phyloP scores from a whole-genome alignment of 2,329 filamentous ascomycete species.

The Neopestalotiopsis sp. region DNA sequence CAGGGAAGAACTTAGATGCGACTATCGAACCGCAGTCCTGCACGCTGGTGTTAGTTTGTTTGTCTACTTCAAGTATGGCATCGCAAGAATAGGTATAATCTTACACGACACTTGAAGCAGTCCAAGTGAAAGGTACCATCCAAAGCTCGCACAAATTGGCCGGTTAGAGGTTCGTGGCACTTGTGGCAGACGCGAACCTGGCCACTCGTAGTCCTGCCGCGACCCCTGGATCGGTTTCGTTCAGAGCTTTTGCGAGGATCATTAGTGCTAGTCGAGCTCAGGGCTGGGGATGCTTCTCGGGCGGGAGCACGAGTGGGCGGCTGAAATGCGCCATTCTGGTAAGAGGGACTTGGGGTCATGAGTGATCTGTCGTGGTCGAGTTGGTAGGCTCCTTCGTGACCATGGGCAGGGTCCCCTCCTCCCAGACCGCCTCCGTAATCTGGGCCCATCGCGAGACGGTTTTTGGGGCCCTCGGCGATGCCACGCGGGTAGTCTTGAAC shows the following conservation, averaged over 20 bases:
- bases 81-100: slow-evolving; percentile 38
- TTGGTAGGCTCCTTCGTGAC: slow-evolving; percentile 36
- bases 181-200: slow-evolving; percentile 78
- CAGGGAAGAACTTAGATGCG: slow-evolving; percentile 97
- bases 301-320: slow-evolving; percentile 36
- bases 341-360: slow-evolving; percentile 39
- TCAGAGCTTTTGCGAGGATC: slow-evolving; percentile 61
- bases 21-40: slow-evolving; percentile 98
- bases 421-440: slow-evolving; percentile 41
- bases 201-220: slow-evolving; percentile 62
- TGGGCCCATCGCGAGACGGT: slow-evolving; percentile 33
- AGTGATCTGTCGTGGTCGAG: slow-evolving; percentile 38
- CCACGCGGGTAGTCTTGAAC: slow-evolving; percentile 4
- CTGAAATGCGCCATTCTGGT: slow-evolving; percentile 35
- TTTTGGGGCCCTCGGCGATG: slow-evolving; percentile 9
- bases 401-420: slow-evolving; percentile 36
- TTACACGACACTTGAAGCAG: slow-evolving; percentile 95
- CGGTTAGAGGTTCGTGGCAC: slow-evolving; percentile 85
- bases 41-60: slow-evolving; percentile 26
- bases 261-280: slow-evolving; percentile 42
- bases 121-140: slow-evolving; percentile 96
- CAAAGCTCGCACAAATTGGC: slow-evolving; percentile 93
- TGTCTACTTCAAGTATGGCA: slow-evolving; percentile 17
- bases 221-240: slow-evolving; percentile 61
- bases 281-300: slow-evolving; percentile 40